phyloP scores from a whole-genome alignment of 1,139 yeast genomes.

The Geotrichum restrictum region DNA sequence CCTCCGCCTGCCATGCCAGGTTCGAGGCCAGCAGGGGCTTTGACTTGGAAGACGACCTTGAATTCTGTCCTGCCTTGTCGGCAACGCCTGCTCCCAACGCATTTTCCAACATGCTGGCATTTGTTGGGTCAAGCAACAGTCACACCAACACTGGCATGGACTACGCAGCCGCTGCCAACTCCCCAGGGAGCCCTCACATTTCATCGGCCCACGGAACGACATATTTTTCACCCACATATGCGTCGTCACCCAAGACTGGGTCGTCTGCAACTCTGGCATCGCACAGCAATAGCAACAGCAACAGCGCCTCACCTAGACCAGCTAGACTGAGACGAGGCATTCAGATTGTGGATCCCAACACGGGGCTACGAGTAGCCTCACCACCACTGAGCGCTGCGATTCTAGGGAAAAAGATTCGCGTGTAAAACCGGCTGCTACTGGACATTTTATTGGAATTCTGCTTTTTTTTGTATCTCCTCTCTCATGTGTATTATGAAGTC shows the following conservation, averaged over 20 bases:
- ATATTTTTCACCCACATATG: background rate
- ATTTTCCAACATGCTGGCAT: background rate
- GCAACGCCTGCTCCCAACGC: conserved; percentile 8
- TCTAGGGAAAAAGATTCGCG: background rate
- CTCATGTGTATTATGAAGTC: no score
- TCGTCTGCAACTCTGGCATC: background rate
- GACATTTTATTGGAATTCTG: no score
- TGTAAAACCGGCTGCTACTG: no score
- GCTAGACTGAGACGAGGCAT: conserved; percentile 43
- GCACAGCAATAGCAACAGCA: background rate
- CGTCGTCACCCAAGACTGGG: conserved; percentile 3
- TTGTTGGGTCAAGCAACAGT: background rate
- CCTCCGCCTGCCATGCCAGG: conserved; percentile 33
- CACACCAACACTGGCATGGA: background rate
- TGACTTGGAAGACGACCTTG: conserved; percentile 66
- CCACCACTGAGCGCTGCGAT: conserved; percentile 1
- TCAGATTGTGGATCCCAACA: conserved; percentile 75
- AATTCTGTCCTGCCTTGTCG: conserved; percentile 48
- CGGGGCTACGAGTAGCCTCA: conserved; percentile 55
- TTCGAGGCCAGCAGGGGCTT: conserved; percentile 64
- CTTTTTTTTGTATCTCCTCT: no score
- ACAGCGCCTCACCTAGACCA: background rate
- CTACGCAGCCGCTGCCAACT: background rate
- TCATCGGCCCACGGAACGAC: background rate
- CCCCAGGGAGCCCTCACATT: background rate